Percentiles rank a stretch among this genome's conserved stretches.
Conservation (phyloP, 2,329 filamentous ascomycete species). For the Botryosphaeria dothidea region DNA sequence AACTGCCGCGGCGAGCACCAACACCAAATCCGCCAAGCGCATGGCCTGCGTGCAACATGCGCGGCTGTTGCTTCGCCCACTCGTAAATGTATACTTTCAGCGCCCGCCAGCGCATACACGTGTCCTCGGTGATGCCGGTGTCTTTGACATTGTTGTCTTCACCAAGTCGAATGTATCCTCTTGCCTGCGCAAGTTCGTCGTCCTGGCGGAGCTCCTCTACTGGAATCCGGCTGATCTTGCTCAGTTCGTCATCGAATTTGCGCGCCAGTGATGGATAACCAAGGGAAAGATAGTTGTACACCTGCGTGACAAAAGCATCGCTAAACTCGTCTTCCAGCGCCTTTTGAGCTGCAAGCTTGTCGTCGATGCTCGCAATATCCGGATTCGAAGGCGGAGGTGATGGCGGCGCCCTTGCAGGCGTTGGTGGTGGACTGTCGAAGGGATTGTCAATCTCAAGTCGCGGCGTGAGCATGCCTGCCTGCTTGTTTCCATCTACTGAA, state of each 20-base stretch:
- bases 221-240: slow-evolving; percentile 73
- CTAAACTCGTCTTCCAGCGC: slow-evolving; percentile 67
- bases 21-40: slow-evolving; percentile 42
- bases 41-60: slow-evolving; percentile 50
- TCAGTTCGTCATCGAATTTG: slow-evolving; percentile 80
- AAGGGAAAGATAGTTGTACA: slow-evolving; percentile 94
- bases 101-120: slow-evolving; percentile 79
- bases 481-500: slow-evolving; percentile 41
- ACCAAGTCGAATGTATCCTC: slow-evolving; percentile 69
- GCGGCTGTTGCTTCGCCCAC: slow-evolving; percentile 86
- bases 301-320: slow-evolving; percentile 86
- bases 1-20: slow-evolving; percentile 50
- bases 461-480: slow-evolving; percentile 55
- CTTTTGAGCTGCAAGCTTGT: slow-evolving; percentile 46
- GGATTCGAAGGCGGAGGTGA: slow-evolving; percentile 38
- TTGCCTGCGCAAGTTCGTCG: slow-evolving; percentile 64
- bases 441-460: slow-evolving; percentile 42
- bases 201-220: slow-evolving; percentile 70
- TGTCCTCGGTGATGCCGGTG: slow-evolving; percentile 50
- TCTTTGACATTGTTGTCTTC: slow-evolving; percentile 48
- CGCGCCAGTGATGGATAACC: slow-evolving; percentile 86
- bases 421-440: slow-evolving; percentile 42
- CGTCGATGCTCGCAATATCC: slow-evolving; percentile 44
- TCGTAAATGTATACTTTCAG: slow-evolving; percentile 81
- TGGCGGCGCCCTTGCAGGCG: slow-evolving; percentile 35